These are phyloP conservation scores for Brassica napus DNA, from an alignment of 345 rosid species.

Conservation along the genomic window Da-Ae NC_063449.1:45554001-45554500, in stretches of 20 bases:
- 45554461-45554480: background rate
- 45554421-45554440: background rate
- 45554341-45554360: background rate
- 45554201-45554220: slow-evolving; percentile 17
- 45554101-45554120: slow-evolving; percentile 31
- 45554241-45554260: slow-evolving; percentile 26
- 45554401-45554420: no score
- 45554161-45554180: slow-evolving; percentile 17
- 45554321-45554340: background rate
- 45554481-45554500: background rate
- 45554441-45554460: background rate
- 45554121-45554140: slow-evolving; percentile 26
- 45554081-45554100: slow-evolving; percentile 27
- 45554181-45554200: background rate
- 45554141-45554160: slow-evolving; percentile 16
- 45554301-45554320: slow-evolving; percentile 4
- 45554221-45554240: slow-evolving; percentile 32
- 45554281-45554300: background rate
- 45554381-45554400: background rate
- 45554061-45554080: slow-evolving; percentile 12
- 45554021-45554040: slow-evolving; percentile 18
- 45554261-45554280: slow-evolving; percentile 27
- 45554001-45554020: slow-evolving; percentile 26
- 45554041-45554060: background rate
- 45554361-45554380: background rate